Evolutionary conservation across 352 stramenopile species (phyloP).

Genomic region (Phytophthora vignae): DNA sequence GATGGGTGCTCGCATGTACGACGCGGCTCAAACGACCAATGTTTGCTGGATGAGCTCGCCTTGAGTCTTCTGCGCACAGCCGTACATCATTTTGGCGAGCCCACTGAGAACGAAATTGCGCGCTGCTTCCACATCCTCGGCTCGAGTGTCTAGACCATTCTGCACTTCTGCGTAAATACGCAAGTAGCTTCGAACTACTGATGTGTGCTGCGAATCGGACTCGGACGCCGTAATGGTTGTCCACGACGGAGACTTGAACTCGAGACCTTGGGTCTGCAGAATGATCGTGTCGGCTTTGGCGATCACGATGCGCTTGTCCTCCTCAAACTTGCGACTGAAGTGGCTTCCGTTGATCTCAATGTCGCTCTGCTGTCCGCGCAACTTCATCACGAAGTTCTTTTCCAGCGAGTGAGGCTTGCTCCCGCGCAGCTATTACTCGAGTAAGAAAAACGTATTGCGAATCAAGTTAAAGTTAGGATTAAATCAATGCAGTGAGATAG

Average conservation of each 20-base stretch:
- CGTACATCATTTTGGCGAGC: neutral
- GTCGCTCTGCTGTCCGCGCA: conserved; percentile 19
- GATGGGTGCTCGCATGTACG: neutral
- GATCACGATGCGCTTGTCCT: conserved; percentile 20
- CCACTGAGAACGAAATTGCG: neutral
- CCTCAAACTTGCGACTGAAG: conserved; percentile 32
- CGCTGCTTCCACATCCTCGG: neutral
- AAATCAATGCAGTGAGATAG: too few species aligned
- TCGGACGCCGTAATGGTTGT: neutral
- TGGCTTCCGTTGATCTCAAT: conserved; percentile 24
- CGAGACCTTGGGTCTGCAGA: conserved; percentile 18
- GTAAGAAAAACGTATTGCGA: neutral
- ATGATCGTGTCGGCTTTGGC: conserved; percentile 26
- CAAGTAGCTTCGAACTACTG: neutral
- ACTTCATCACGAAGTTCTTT: conserved; percentile 34
- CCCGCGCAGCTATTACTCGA: conserved; percentile 27
- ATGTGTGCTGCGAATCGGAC: neutral
- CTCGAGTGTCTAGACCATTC: neutral
- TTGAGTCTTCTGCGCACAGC: neutral
- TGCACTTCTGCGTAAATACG: neutral
- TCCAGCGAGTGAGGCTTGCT: conserved; percentile 26
- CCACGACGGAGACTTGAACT: neutral
- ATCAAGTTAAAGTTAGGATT: too few species aligned
- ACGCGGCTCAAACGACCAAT: neutral
- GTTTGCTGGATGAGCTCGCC: neutral